Base-by-base conservation (phyloP, 192 early-diverging fungal genomes). In the Pilobolus umbonatus region DNA sequence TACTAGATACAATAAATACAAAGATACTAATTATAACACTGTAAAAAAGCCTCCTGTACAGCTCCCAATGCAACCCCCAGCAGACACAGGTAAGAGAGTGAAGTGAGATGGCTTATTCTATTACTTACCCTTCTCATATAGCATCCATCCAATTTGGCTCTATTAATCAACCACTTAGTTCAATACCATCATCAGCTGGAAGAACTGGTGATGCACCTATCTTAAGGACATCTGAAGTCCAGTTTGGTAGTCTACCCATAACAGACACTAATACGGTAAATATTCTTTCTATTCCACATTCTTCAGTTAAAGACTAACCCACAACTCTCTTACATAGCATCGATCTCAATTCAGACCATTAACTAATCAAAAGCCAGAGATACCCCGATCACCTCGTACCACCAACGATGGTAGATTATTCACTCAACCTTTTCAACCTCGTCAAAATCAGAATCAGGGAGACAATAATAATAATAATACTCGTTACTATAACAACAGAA, bases 331-430 rank as follows among this genome's bases (percentile, higher is more conserved):
- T 49, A 38, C 9, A 4, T 49, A 49, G 25, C 47, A 49, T 10
- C 25, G 47, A 29, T 22, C 47, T 6, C 25, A 12, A 28, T n/a
- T 49, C 17, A 49, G 47, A n/a, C n/a, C n/a, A n/a, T n/a, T n/a
- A 49, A 28, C 22, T 15, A 49, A 49, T 49, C 19, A 39, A 58
- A 52, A 43, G 61, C 43, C 57, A 50, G 55, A 43, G 58, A 32
- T 65, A 77, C 45, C 64, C 65, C 48, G 47, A 63, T 50, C 58
- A 65, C 55, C 60, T 61, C 62, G 60, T 62, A 67, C 67, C 60
- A 50, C 52, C 12, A 54, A 38, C 26, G 52, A 54, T 54, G 52
- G 32, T 22, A 54, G 52, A 35, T 54, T 48, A 64, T 63, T 70
- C 78, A 57, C 24, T 56, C 65, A 75, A 62, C 48, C 67, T 63